A percentile compares a stretch with the other conserved stretches of the same genome.
Conservation (phyloP, 345 rosid genomes). For the Draba incana region DNA sequence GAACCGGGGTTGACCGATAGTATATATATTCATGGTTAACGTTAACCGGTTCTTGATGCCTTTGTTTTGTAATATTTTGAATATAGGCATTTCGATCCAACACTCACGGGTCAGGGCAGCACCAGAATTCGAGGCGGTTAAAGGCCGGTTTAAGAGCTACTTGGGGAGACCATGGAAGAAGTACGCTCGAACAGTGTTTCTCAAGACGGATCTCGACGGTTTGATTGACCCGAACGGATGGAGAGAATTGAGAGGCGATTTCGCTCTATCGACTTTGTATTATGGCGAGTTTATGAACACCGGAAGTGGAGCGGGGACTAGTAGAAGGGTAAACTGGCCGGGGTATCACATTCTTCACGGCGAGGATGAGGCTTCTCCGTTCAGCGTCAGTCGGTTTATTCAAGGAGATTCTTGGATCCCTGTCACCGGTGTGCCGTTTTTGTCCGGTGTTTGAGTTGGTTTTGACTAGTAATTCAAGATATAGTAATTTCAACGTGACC, state of each 20-base stretch:
- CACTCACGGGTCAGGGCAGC: constrained; percentile 53
- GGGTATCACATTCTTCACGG: constrained; percentile 63
- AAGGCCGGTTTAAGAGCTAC: constrained; percentile 45
- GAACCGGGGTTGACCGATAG: not conserved
- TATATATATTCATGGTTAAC: constrained; percentile 6
- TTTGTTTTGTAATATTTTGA: not conserved
- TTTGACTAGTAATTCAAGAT: not conserved
- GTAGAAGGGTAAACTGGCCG: constrained; percentile 59
- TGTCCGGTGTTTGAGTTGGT: constrained; percentile 38
- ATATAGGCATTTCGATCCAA: constrained; percentile 56
- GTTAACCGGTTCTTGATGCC: not conserved
- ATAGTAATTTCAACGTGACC: not conserved
- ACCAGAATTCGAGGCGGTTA: constrained; percentile 46
- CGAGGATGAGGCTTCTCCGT: constrained; percentile 48
- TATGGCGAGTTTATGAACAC: constrained; percentile 68
- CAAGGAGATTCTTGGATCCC: constrained; percentile 76
- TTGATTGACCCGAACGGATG: constrained; percentile 67
- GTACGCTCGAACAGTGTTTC: constrained; percentile 58
- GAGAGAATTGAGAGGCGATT: constrained; percentile 60
- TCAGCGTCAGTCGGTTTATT: constrained; percentile 50
- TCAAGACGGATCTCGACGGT: constrained; percentile 56
- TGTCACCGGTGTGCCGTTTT: constrained; percentile 59
- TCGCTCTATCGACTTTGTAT: constrained; percentile 57
- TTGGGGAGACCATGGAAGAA: constrained; percentile 67
- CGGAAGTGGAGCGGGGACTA: constrained; percentile 52